These are phyloP conservation scores for Globisporangium mamillatum DNA, from an alignment of 352 stramenopile species.

Conservation along the genomic window DNA sequence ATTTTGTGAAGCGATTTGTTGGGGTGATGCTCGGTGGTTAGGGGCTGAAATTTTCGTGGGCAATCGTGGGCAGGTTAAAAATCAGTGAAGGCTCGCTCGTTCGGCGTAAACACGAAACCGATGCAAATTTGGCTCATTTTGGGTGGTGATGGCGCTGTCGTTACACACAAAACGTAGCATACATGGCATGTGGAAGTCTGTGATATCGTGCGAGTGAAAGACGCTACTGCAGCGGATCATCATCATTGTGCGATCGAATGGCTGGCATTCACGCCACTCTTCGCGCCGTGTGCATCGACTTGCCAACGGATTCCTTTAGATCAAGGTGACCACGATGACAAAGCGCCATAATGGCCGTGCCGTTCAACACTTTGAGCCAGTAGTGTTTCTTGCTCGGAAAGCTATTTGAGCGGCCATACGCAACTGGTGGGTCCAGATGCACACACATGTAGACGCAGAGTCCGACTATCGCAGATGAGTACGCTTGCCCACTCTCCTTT, in stretches of 20 bases:
- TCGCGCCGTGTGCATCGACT: no score
- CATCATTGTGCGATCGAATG: no score
- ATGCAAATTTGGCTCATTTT: background rate
- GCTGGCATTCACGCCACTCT: no score
- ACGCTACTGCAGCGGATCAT: background rate
- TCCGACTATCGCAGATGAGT: no score
- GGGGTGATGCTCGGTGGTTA: background rate
- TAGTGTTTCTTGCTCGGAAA: no score
- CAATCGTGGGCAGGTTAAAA: background rate
- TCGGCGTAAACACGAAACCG: background rate
- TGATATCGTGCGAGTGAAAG: background rate
- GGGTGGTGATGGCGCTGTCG: background rate
- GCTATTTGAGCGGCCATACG: no score
- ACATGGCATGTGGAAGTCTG: background rate
- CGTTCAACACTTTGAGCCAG: no score
- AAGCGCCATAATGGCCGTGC: no score
- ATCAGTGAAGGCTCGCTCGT: background rate
- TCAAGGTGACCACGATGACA: background rate
- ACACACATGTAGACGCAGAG: no score
- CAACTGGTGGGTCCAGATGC: no score
- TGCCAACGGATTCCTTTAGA: background rate
- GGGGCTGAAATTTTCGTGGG: conserved; percentile 10
- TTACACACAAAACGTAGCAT: background rate
- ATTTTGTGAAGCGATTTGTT: background rate
- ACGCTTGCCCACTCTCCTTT: no score